Evolutionary conservation across 2,329 filamentous ascomycete genomes (phyloP).

Genomic region (Ophiocordyceps polyrhachis-furcata): DNA sequence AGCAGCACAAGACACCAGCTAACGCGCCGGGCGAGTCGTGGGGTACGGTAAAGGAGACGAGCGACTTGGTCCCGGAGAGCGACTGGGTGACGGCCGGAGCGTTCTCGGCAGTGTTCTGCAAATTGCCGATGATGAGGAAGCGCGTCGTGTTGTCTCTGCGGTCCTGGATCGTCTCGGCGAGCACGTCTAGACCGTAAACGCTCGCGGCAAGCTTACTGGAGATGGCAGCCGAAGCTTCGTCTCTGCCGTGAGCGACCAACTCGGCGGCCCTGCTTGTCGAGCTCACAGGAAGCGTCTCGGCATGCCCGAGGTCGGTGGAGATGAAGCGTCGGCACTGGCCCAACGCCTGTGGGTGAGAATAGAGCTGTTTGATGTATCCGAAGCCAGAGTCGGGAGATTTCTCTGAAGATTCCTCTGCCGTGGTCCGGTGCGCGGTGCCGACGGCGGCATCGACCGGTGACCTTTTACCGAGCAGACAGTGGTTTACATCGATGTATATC

Average conservation of each 20-base stretch:
- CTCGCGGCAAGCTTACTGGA: constrained; percentile 56
- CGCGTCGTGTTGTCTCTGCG: constrained; percentile 58
- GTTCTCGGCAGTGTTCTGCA: constrained; percentile 9
- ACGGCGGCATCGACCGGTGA: constrained; percentile 3
- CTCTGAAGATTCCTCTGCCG: constrained; percentile 23
- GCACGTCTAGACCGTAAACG: constrained; percentile 45
- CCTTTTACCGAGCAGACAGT: constrained; percentile 55
- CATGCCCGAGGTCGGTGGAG: constrained; percentile 44
- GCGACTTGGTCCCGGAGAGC: constrained; percentile 37
- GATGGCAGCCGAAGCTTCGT: constrained; percentile 54
- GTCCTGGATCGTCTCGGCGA: constrained; percentile 56
- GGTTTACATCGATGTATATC: constrained; percentile 71
- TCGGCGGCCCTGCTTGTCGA: constrained; percentile 76
- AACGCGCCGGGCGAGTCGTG: constrained; percentile 66
- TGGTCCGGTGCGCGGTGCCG: constrained; percentile 19
- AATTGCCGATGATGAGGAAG: constrained; percentile 47
- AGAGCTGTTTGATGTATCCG: constrained; percentile 51
- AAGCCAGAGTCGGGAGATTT: constrained; percentile 27
- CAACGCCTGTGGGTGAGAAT: constrained; percentile 91
- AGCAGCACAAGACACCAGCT: constrained; percentile 62
- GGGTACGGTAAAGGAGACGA: constrained; percentile 69
- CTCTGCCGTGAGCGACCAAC: constrained; percentile 42
- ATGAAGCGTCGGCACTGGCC: constrained; percentile 75
- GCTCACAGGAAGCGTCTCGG: constrained; percentile 67
- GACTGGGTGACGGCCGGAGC: constrained; percentile 10